Base-by-base conservation (phyloP, 768 basidiomycete species). In the Phylloporus scabripes region DNA sequence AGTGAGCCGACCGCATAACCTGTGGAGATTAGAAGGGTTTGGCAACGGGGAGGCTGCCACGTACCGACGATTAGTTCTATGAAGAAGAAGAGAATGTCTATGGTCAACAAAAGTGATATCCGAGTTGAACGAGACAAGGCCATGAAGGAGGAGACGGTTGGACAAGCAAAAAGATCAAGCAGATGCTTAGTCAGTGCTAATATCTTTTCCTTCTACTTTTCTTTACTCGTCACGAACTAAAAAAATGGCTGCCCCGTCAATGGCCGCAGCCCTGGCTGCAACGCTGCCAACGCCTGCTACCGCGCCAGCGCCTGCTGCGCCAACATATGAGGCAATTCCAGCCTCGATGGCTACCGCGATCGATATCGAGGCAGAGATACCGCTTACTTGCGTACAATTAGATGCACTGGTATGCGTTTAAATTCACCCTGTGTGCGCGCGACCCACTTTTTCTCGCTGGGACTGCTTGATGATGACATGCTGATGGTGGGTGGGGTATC, bases 1-100 rank as follows among this genome's bases (percentile, higher is more conserved):
- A 97, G 80, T 1, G 92, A 95, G 26, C 92, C 92, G 48, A 96
- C 92, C n/a, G 87, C 82, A 83, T 95, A 95, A 36, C 94, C 92
- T 87, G 59, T 21, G 52, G 53, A 48, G 4, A 50, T 59, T 7
- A 63, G 55, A 45, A 7, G 12, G 10, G 24, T 2, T 15, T 21
- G 23, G 52, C 32, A 55, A 52, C 20, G 56, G 43, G 50, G 10
- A 48, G 54, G 46, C 56, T 24, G 38, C 42, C 12, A 52, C 77
- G 55, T 51, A 83, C 91, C 92, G 49, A 80, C 81, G 49, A 86
- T 80, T 59, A 94, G 76, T 66, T 94, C 93, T 41, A 93, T 74
- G 60, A 91, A 77, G 65, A 96, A 92, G 74, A 91, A 97, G 42
- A 84, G 5, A 14, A 89, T 61, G 70, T 99, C 95, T 49, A 99